Percentiles rank a stretch among this genome's conserved stretches.
phyloP scores from a whole-genome alignment of 140 eudicot genomes.

The Stevia rebaudiana region DNA sequence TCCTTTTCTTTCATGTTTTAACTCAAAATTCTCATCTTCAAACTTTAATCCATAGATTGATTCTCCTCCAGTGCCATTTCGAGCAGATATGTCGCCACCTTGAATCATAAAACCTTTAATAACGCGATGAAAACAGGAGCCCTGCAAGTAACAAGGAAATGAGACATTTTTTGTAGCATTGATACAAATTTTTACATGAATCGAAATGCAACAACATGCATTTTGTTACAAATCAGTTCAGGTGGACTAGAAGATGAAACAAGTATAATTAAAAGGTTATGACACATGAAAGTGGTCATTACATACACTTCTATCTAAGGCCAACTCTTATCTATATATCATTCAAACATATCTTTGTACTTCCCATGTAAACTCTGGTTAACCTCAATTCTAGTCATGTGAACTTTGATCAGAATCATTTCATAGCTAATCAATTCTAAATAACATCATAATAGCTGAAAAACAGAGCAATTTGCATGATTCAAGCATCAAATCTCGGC shows the following conservation, averaged over 20 bases:
- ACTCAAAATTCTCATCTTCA: conserved; percentile 89
- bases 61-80: conserved; percentile 75
- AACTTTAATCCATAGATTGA: conserved; percentile 79
- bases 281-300: not conserved
- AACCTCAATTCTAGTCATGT: too few species aligned
- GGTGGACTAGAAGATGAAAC: not conserved
- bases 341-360: not conserved
- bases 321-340: not conserved
- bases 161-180: not conserved
- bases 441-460: not conserved
- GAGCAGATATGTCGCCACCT: conserved; percentile 83
- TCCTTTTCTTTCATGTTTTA: conserved; percentile 89
- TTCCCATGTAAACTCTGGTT: not conserved
- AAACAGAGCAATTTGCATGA: not conserved
- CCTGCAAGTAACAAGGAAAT: conserved; percentile 44
- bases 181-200: not conserved
- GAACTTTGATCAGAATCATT: not conserved
- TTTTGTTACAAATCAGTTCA: not conserved
- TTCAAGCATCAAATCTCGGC: not conserved
- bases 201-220: not conserved
- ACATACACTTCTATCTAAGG: not conserved
- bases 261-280: not conserved
- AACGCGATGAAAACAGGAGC: conserved; percentile 69
- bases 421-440: not conserved
- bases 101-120: conserved; percentile 81